These are phyloP conservation scores for Psilocybe cubensis DNA, from an alignment of 768 basidiomycete species.

Conservation along the genomic window DNA sequence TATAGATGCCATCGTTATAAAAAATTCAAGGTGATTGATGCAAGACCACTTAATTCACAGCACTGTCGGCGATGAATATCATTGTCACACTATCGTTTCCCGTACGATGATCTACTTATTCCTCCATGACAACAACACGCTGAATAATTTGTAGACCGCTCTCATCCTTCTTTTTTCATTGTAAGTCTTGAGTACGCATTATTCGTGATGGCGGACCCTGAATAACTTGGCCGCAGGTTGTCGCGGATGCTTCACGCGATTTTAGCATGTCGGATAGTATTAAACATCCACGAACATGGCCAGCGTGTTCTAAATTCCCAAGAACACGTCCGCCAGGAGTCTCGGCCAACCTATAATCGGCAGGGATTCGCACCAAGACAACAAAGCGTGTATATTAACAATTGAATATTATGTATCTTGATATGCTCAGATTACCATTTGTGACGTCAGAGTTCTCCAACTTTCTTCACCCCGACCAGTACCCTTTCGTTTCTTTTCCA, in stretches of 20 bases:
- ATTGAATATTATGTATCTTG: neutral
- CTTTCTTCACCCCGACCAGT: slow-evolving; percentile 60
- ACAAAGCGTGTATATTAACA: neutral
- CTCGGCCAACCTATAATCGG: neutral
- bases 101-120: slow-evolving; percentile 1
- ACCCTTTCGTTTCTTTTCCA: slow-evolving; percentile 88
- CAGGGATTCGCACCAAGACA: neutral
- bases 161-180: slow-evolving; percentile 19
- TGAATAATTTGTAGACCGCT: slow-evolving; percentile 7
- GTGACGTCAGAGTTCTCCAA: slow-evolving; percentile 45
- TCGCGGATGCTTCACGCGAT: slow-evolving; percentile 22
- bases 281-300: slow-evolving; percentile 14
- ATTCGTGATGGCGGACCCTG: neutral
- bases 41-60: slow-evolving; percentile 4
- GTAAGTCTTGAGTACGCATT: slow-evolving; percentile 8
- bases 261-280: slow-evolving; percentile 20
- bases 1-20: neutral
- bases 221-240: slow-evolving; percentile 4
- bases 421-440: neutral
- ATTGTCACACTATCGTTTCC: slow-evolving; percentile 18
- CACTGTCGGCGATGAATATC: slow-evolving; percentile 21
- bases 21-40: neutral
- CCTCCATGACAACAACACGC: too few relatives aligned
- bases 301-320: neutral
- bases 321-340: neutral